Conservation (phyloP, 805 yeast genomes). For the Lipomyces oligophaga region DNA sequence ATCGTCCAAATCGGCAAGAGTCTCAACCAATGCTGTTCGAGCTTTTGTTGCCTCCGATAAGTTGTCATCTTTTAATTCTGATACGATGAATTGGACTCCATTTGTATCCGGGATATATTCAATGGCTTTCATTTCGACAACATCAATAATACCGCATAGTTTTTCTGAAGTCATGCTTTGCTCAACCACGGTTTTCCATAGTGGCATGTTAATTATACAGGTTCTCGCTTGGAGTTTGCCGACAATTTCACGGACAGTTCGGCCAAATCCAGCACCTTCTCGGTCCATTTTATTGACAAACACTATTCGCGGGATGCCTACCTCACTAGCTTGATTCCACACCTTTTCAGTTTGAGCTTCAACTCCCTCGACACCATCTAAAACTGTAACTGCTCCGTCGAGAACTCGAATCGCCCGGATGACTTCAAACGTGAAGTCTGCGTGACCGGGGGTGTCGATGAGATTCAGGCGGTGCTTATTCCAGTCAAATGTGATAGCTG, state of each 20-base stretch:
- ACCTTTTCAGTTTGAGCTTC: conserved; percentile 98
- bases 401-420: conserved; percentile 81
- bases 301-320: conserved; percentile 68
- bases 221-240: conserved; percentile 69
- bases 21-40: conserved; percentile 76
- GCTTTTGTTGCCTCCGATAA: conserved; percentile 52
- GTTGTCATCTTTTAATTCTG: conserved; percentile 33
- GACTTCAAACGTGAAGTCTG: conserved; percentile 94
- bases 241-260: conserved; percentile 82
- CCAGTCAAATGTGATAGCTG: conserved; percentile 93
- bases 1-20: conserved; percentile 80
- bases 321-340: conserved; percentile 77
- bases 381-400: conserved; percentile 89
- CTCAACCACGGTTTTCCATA: conserved; percentile 7
- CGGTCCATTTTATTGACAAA: conserved; percentile 95
- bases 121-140: conserved; percentile 58
- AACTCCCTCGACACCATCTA: conserved; percentile 97
- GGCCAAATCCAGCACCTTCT: conserved; percentile 88
- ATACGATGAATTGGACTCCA: conserved; percentile 47
- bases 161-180: conserved; percentile 35
- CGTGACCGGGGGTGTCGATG: conserved; percentile 98
- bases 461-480: conserved; percentile 68
- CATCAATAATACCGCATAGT: conserved; percentile 74
- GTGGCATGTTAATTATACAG: conserved; percentile 72
- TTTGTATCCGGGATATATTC: conserved; percentile 42